Base-by-base conservation (phyloP, 208 protist species). In the Entamoeba dispar region DNA sequence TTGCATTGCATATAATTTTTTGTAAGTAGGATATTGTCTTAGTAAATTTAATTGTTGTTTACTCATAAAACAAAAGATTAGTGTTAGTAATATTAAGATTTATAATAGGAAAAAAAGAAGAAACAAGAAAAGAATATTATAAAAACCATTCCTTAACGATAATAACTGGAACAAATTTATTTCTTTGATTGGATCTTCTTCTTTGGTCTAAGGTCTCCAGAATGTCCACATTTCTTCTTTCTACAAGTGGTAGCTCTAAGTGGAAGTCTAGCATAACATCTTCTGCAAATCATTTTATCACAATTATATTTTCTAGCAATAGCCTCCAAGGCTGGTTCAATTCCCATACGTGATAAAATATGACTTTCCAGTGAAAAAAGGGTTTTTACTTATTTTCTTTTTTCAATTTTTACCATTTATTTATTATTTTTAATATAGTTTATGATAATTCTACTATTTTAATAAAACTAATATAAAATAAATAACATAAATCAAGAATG, bases 181-280 rank as follows among this genome's bases (percentile, higher is more conserved):
- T 69, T 69, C 55, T 69, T 69, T 69, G 55, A 17, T 17, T 61
- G 52, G 14, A 91, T 14, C 38, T 91, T n/a, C 98, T 99, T 99
- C 98, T 99, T 99, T 95, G 97, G 96, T 96, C 98, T 97, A 27
- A 99, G 97, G 95, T 99, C 96, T 95, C 96, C 99, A 96, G 96
- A 98, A 97, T 99, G 98, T 92, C 98, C 98, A 95, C 98, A 99
- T 96, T 98, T 98, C 97, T 99, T 99, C 97, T 99, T 99, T 95
- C 98, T 96, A 97, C 98, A 99, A 97, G 99, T 99, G 51, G 95
- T 97, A 69, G 98, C 98, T 93, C 98, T 97, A 57, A 97, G 96
- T 92, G 97, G 98, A 50, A 99, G 97, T 94, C 98, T 97, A 93
- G 98, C 98, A 95, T 99, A 99, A 97, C 98, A 99, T 57, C 93